Conservation (phyloP, 371 early-diverging fungal species). For the Apophysomyces elegans region DNA sequence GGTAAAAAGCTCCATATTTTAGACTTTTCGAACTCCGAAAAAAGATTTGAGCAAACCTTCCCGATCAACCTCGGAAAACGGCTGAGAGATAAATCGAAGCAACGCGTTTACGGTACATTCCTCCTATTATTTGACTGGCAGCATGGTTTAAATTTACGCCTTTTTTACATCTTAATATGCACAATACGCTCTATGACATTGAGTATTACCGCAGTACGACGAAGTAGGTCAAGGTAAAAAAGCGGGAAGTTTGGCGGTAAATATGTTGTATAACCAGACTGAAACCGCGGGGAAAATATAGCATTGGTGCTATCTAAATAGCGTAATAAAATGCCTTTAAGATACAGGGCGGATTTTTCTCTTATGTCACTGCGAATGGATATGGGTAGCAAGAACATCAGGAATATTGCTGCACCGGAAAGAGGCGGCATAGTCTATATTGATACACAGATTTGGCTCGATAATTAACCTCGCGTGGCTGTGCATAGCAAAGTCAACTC, state of each 20-base stretch:
- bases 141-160: no score
- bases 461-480: neutral
- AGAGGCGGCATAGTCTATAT: neutral
- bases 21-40: neutral
- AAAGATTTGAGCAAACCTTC: no score
- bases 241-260: neutral
- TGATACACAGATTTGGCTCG: neutral
- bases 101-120: no score
- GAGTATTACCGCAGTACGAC: neutral
- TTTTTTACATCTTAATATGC: neutral
- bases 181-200: neutral
- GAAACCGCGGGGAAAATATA: constrained; percentile 2
- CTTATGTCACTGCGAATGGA: neutral
- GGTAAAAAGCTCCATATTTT: no score
- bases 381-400: neutral
- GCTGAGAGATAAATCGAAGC: neutral
- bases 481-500: neutral
- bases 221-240: neutral
- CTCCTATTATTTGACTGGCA: no score
- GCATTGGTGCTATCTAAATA: neutral
- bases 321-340: neutral
- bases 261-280: constrained; percentile 4
- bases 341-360: neutral
- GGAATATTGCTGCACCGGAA: constrained; percentile 4
- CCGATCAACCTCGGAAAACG: neutral